phyloP scores from a whole-genome alignment of 805 yeast species.

The Starmerella ratchasimensis region DNA sequence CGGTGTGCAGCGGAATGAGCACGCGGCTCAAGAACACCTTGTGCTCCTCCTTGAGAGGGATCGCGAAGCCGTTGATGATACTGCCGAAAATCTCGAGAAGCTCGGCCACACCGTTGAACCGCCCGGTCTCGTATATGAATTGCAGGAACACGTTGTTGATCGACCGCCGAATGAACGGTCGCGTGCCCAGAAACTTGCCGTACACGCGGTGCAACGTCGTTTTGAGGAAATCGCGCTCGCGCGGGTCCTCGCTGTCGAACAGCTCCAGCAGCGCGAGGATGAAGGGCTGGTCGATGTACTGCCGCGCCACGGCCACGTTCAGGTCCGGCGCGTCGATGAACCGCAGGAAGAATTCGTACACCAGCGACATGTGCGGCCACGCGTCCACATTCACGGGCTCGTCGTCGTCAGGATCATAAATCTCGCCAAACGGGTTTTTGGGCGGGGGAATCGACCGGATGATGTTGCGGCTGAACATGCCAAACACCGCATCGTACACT shows the following conservation, averaged over 20 bases:
- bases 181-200: conserved; percentile 79
- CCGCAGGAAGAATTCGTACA: conserved; percentile 83
- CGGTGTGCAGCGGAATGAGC: conserved; percentile 83
- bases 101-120: conserved; percentile 93
- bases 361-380: conserved; percentile 98
- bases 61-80: conserved; percentile 93
- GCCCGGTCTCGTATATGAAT: conserved; percentile 86
- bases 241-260: conserved; percentile 91
- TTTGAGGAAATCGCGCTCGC: conserved; percentile 89
- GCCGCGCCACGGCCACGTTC: conserved; percentile 83
- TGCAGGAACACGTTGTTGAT: conserved; percentile 86
- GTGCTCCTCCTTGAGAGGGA: conserved; percentile 94
- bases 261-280: conserved; percentile 68
- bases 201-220: conserved; percentile 92
- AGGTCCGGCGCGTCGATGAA: conserved; percentile 92
- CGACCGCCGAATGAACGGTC: conserved; percentile 83
- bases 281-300: conserved; percentile 83
- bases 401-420: conserved; percentile 96
- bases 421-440: conserved; percentile 90
- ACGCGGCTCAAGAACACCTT: conserved; percentile 78
- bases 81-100: conserved; percentile 88
- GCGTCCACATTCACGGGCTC: conserved; percentile 93
- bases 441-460: conserved; percentile 98
- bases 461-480: conserved; percentile 77
- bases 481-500: conserved; percentile 75